A percentile compares a stretch with the other conserved stretches of the same genome.
Conservation (phyloP, 495 filamentous ascomycete species). For the Aspergillus indologenus region DNA sequence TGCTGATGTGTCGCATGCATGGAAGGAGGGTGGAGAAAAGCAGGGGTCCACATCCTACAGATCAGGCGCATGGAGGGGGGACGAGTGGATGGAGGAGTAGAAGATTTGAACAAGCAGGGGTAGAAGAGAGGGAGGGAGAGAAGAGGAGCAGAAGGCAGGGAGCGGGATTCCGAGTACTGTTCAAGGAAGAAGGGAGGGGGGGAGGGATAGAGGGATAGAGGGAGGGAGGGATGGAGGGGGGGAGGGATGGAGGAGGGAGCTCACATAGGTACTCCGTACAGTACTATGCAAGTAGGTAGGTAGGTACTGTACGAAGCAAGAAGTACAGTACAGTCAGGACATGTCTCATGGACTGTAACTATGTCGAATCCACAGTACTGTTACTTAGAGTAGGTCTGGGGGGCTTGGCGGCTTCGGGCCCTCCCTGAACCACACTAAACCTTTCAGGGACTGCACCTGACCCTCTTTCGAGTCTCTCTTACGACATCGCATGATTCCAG, state of each 20-base stretch:
- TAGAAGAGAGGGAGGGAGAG: neutral
- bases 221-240: too few species aligned
- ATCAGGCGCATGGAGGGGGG: neutral
- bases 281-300: too few species aligned
- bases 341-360: too few species aligned
- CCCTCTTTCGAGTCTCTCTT: constrained; percentile 5
- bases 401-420: constrained; percentile 1
- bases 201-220: too few species aligned
- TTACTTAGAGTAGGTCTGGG: too few species aligned
- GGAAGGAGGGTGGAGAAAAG: neutral
- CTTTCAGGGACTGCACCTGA: constrained; percentile 7
- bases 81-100: neutral
- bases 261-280: too few species aligned
- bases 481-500: constrained; percentile 19
- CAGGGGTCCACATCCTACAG: neutral
- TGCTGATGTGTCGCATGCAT: neutral
- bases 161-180: neutral
- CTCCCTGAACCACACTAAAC: neutral
- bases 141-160: neutral
- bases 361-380: too few species aligned
- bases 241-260: too few species aligned
- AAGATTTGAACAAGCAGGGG: neutral
- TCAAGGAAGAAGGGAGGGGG: too few species aligned
- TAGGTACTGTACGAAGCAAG: too few species aligned
- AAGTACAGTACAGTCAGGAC: too few species aligned